Percentiles rank a stretch among this genome's conserved stretches.
These are phyloP conservation scores for Fusarium decemcellulare DNA, from an alignment of 2,329 filamentous ascomycete species.

Conservation along the genomic window DNA sequence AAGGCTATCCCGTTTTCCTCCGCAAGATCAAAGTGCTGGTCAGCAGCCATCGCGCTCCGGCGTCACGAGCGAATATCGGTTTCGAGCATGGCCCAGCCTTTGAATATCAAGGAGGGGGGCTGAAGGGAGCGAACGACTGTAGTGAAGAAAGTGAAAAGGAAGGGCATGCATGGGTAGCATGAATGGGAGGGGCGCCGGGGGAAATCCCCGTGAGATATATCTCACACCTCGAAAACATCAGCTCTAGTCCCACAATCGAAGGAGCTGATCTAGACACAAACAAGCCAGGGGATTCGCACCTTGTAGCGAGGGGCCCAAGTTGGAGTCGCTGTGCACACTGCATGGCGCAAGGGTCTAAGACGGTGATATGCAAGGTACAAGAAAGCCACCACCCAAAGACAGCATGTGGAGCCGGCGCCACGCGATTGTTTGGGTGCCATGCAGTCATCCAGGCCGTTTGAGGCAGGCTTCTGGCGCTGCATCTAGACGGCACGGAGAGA, in stretches of 20 bases:
- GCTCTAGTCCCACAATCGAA: conserved; percentile 18
- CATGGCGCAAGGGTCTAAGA: conserved; percentile 33
- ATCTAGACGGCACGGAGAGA: conserved; percentile 18
- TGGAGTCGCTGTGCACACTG: conserved; percentile 26
- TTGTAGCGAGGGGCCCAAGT: conserved; percentile 22
- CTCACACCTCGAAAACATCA: conserved; percentile 24
- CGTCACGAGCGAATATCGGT: conserved; percentile 34
- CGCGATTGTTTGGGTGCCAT: conserved; percentile 32
- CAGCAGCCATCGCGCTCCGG: conserved; percentile 49
- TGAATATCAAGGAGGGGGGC: conserved; percentile 5
- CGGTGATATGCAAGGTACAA: conserved; percentile 43
- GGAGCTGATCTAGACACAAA: conserved; percentile 22
- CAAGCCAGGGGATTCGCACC: conserved; percentile 23
- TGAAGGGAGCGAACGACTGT: conserved; percentile 5
- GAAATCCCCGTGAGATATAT: conserved; percentile 40
- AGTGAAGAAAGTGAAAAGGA: conserved; percentile 9
- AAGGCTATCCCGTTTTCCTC: conserved; percentile 58
- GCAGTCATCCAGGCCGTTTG: conserved; percentile 23
- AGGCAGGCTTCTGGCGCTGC: conserved; percentile 24
- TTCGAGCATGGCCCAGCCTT: conserved; percentile 39
- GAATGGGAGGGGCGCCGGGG: conserved; percentile 7
- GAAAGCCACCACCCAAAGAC: conserved; percentile 22
- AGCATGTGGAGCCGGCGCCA: conserved; percentile 29
- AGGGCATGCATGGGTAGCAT: conserved; percentile 9
- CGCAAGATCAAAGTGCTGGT: conserved; percentile 49